Base-by-base conservation (phyloP, 2,329 filamentous ascomycete genomes). In the Penicillium griseofulvum region DNA sequence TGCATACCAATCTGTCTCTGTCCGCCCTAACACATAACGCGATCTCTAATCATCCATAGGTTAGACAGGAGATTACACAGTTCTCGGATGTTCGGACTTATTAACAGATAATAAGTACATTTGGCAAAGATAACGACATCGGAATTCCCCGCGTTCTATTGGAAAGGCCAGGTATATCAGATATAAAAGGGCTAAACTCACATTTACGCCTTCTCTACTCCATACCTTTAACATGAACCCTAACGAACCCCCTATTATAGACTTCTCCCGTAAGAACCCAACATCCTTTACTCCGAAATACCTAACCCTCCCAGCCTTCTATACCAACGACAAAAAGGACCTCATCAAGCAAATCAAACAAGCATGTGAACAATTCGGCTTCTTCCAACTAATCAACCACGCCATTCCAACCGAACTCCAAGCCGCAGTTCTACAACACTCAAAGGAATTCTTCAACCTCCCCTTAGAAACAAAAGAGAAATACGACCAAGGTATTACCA, bases 381-480 rank as follows among this genome's bases (percentile, higher is more conserved):
- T 83, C 67, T 82, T 83, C 68, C 80, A 82, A 60, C 74, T 84
- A 47, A 71, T 72, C 8, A 77, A 77, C 8, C 80, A 83, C 61
- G 70, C 74, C 4, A 72, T 84, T 4, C 65, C 77, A 1, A 56
- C 70, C 5, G 54, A 62, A 5, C 65, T 79, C 16, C 80, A 79
- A 59, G 58, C 73, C 10, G 65, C 65, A 2, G 72, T 77, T 2
- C 71, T 83, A 54, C 58, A 73, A 16, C 70, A 73, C 3, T 71
- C 76, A 14, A 72, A 76, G 58, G 70, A 69, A 12, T 75, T 84
- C 61, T 84, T 85, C 61, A 67, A 71, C 4, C 73, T 84, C 5
- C 60, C 66, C 2, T 19, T 60, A 0, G 61, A 66, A 28, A 56
- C 50, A 8, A 69, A 69, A 48, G 47, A 59, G 43, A 58, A 61